A percentile compares a stretch with the other conserved stretches of the same genome.
These are phyloP conservation scores for Hypoxylon lienhwacheense DNA, from an alignment of 495 filamentous ascomycete species.

Conservation along the genomic window DNA sequence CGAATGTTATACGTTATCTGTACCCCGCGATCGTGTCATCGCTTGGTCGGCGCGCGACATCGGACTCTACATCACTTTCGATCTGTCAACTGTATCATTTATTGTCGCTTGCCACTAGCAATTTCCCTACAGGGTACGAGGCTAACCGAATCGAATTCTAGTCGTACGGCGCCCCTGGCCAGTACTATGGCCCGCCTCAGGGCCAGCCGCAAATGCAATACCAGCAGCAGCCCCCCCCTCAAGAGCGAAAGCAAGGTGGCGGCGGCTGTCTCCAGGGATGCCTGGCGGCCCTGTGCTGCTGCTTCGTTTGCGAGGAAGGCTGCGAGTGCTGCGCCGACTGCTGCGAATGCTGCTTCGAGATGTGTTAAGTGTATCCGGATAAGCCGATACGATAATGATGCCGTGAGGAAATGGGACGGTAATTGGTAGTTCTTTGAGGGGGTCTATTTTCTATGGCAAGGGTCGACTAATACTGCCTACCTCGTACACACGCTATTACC, in stretches of 20 bases:
- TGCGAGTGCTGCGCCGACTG: conserved; percentile 78
- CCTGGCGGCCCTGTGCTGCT: conserved; percentile 73
- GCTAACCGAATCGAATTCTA: conserved; percentile 20
- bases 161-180: conserved; percentile 39
- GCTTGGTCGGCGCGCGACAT: conserved; percentile 14
- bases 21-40: conserved; percentile 8
- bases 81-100: conserved; percentile 1
- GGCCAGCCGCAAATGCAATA: conserved; percentile 53
- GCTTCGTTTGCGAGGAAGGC: conserved; percentile 75
- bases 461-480: conserved; percentile 21
- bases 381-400: conserved; percentile 21
- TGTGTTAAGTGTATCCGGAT: conserved; percentile 40
- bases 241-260: conserved; percentile 48
- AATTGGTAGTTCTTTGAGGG: conserved; percentile 1
- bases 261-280: conserved; percentile 66
- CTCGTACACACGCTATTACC: conserved; percentile 4
- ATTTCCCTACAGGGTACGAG: neutral
- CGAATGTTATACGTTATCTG: conserved; percentile 1
- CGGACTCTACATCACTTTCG: conserved; percentile 2
- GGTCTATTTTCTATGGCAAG: conserved; percentile 1
- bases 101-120: neutral
- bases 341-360: conserved; percentile 64
- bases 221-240: conserved; percentile 60
- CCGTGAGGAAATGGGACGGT: conserved; percentile 5
- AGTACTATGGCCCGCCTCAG: conserved; percentile 29